Percentiles rank a stretch among this genome's conserved stretches.
Evolutionary conservation across 2,329 filamentous ascomycete species (phyloP).

Genomic region (Aureobasidium subglaciale): DNA sequence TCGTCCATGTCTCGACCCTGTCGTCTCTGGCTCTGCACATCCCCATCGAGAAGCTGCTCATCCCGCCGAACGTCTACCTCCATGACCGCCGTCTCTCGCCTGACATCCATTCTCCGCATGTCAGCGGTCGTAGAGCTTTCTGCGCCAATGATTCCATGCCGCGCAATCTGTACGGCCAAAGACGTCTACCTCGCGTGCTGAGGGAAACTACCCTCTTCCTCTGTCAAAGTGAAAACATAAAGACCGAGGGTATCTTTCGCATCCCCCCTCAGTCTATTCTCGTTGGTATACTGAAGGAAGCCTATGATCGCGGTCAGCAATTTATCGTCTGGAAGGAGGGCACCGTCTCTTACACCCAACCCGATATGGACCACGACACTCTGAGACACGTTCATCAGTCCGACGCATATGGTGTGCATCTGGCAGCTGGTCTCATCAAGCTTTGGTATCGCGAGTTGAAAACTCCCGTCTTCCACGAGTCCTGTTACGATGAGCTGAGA

Average conservation of each 20-base stretch:
- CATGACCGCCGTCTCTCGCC: slow-evolving; percentile 45
- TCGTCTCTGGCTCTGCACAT: slow-evolving; percentile 44
- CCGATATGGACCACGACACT: slow-evolving; percentile 30
- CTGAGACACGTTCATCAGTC: slow-evolving; percentile 40
- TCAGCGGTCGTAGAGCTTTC: slow-evolving; percentile 41
- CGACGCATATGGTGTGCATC: slow-evolving; percentile 48
- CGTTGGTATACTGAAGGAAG: slow-evolving; percentile 45
- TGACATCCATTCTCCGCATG: slow-evolving; percentile 42
- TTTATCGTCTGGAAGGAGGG: slow-evolving; percentile 48
- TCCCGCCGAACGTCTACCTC: slow-evolving; percentile 48
- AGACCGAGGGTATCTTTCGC: slow-evolving; percentile 47
- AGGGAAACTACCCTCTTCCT: slow-evolving; percentile 48
- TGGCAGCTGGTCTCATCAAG: slow-evolving; percentile 49
- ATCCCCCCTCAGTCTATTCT: slow-evolving; percentile 45
- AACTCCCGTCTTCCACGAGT: slow-evolving; percentile 45
- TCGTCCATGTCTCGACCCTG: slow-evolving; percentile 47
- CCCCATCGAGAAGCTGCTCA: slow-evolving; percentile 46
- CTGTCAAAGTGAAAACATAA: slow-evolving; percentile 41
- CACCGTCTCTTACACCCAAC: slow-evolving; percentile 28
- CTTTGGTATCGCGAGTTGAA: slow-evolving; percentile 48
- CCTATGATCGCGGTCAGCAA: slow-evolving; percentile 49
- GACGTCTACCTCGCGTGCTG: slow-evolving; percentile 45
- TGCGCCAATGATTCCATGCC: slow-evolving; percentile 43
- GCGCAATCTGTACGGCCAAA: slow-evolving; percentile 35
- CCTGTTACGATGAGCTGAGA: slow-evolving; percentile 42